phyloP scores from a whole-genome alignment of 164 flowering plant genomes.

The Sextonia rubra region DNA sequence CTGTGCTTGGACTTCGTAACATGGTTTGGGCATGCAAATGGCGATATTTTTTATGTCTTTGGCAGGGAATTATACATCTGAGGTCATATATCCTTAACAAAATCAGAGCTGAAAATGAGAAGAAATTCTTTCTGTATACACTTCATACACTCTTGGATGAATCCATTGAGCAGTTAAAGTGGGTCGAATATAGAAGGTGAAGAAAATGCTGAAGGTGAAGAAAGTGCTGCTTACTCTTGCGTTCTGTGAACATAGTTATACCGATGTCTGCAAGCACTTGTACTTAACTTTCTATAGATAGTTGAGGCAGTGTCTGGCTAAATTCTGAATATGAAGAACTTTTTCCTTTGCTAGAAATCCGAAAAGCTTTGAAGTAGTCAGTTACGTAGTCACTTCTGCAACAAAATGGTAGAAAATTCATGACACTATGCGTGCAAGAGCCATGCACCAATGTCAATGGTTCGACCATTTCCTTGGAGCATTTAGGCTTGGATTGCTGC shows the following conservation, averaged over 20 bases:
- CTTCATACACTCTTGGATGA: neutral
- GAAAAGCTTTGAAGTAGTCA: too few species aligned
- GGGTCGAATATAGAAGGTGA: neutral
- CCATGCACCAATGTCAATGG: neutral
- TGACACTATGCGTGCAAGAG: neutral
- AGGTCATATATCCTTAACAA: neutral
- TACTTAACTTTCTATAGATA: neutral
- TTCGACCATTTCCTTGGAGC: too few species aligned
- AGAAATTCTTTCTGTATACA: neutral
- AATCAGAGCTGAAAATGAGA: neutral
- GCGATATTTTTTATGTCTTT: neutral
- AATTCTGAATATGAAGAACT: neutral
- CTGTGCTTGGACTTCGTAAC: neutral
- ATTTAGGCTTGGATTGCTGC: too few species aligned
- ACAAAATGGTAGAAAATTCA: neutral
- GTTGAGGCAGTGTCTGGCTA: too few species aligned
- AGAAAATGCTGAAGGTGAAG: neutral
- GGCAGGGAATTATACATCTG: neutral
- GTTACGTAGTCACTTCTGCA: neutral
- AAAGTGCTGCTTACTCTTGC: neutral
- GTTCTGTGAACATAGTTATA: too few species aligned
- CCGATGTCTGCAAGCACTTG: neutral
- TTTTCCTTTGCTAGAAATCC: neutral
- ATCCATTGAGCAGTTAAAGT: neutral
- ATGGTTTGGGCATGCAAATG: neutral